A percentile compares a stretch with the other conserved stretches of the same genome.
phyloP scores from a whole-genome alignment of 1,139 yeast genomes.

The Taphrina communis region DNA sequence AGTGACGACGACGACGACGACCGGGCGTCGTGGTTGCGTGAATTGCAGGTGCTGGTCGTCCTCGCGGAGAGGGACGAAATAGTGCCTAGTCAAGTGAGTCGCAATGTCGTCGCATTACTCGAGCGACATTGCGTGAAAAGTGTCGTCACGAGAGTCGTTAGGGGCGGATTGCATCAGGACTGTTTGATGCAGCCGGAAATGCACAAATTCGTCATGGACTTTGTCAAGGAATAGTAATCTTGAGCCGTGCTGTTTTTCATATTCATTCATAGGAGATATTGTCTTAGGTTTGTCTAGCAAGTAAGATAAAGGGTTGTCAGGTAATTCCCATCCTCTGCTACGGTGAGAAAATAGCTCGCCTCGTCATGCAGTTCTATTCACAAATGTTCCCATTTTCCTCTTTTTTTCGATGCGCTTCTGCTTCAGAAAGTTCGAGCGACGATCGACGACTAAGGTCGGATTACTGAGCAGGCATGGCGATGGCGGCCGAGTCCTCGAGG shows the following conservation, averaged over 20 bases:
- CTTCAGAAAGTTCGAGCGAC: background rate
- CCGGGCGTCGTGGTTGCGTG: background rate
- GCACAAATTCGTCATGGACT: conserved; percentile 4
- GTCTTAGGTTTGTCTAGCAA: background rate
- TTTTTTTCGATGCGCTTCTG: background rate
- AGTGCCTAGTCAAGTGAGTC: background rate
- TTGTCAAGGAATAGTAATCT: background rate
- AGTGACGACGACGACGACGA: too few species aligned
- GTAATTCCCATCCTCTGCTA: too few species aligned
- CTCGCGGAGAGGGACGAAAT: conserved; percentile 20
- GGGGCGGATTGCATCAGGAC: conserved; percentile 20
- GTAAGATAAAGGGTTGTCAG: too few species aligned
- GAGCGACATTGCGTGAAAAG: background rate
- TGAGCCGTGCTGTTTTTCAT: background rate
- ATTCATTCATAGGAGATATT: background rate
- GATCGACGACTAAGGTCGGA: background rate
- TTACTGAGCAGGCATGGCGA: conserved; percentile 20
- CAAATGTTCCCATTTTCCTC: background rate
- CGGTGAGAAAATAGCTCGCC: background rate
- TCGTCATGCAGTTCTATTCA: conserved; percentile 12
- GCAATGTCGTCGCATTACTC: background rate
- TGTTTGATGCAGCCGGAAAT: conserved; percentile 4
- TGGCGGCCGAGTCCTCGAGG: background rate
- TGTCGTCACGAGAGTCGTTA: background rate
- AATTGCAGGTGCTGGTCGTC: background rate